Evolutionary conservation across 306 rosid species (phyloP), one percentile per base, ranked within the genome.

Genomic region (Clitoria ternatea): DNA sequence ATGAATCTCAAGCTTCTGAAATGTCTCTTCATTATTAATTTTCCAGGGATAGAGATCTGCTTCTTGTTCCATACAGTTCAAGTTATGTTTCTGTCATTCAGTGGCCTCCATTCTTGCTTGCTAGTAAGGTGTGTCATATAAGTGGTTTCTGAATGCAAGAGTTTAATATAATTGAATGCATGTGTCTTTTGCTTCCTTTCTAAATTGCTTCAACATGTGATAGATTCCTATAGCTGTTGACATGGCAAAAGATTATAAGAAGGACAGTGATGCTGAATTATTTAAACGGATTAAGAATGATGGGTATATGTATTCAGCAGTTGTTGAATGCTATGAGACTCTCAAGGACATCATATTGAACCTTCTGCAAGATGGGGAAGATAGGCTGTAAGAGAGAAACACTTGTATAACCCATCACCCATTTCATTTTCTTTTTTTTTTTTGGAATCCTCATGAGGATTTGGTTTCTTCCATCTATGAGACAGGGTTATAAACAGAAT

Each of bases 51-150:
- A 85, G 86, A 82, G 92, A 94, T 86, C 75, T 94, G 80, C 86
- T 94, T 80, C 89, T 85, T 70, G 96, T 94, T 43, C 98, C 98
- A 20, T 84, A 81, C 80, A 76, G 56, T 72, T 84, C 97, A 60
- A 64, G 15, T 56, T 80, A 78, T 24, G 80, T 83, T 72, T 74
- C 92, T 67, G 95, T 90, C 69, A 80, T 94, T 66, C 98, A 90
- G 86, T 94, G 98, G 98, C 98, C 98, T 70, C 98, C 98, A 35
- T 94, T 94, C 84, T 78, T 94, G 85, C 98, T 94, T 79, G 98
- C 98, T 77, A 90, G 98, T 67, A 94, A 94, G 93, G 98, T 90
- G 85, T 68, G 52, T 70, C 29, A 36, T 70, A 74, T 69, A 68
- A 72, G 77, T 70, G 45, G 42, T 62, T 72, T 39, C 32, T 13